Conservation (phyloP, 371 early-diverging fungal genomes). For the Zychaea mexicana region DNA sequence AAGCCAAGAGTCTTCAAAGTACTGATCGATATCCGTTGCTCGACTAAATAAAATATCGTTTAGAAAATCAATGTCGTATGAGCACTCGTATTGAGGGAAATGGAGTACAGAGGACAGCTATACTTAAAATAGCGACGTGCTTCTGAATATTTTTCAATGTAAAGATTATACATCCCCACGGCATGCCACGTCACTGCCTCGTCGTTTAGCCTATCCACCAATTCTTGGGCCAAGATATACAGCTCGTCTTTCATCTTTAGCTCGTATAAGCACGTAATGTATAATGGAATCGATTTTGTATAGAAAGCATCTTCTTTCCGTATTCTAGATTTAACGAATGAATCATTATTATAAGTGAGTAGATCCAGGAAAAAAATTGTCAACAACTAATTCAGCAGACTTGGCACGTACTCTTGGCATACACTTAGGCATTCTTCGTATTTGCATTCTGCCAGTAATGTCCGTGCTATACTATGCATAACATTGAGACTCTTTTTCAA, state of each 20-base stretch:
- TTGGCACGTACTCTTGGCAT: constrained; percentile 57
- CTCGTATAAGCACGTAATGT: constrained; percentile 68
- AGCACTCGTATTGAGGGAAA: neutral
- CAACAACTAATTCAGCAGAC: no score
- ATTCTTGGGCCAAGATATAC: constrained; percentile 54
- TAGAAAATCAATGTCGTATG: neutral
- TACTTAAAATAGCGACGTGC: constrained; percentile 66
- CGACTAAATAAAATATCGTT: constrained; percentile 35
- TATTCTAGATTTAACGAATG: constrained; percentile 50
- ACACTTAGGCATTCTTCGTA: constrained; percentile 60
- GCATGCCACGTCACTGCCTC: constrained; percentile 66
- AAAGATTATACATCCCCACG: constrained; percentile 75
- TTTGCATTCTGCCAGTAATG: constrained; percentile 50
- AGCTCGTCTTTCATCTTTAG: constrained; percentile 61
- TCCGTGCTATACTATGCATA: constrained; percentile 62
- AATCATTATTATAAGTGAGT: neutral
- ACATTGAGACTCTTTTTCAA: constrained; percentile 61
- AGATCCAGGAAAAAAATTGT: neutral
- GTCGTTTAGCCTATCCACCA: constrained; percentile 29
- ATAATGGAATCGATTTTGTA: constrained; percentile 57
- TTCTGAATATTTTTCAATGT: constrained; percentile 54
- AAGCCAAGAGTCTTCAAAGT: constrained; percentile 75
- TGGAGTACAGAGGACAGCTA: neutral
- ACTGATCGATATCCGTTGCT: constrained; percentile 59
- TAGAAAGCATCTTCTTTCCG: constrained; percentile 61